Percentiles rank a stretch among this genome's conserved stretches.
Conservation (phyloP, 208 protist genomes). For the Strigomonas galati region DNA sequence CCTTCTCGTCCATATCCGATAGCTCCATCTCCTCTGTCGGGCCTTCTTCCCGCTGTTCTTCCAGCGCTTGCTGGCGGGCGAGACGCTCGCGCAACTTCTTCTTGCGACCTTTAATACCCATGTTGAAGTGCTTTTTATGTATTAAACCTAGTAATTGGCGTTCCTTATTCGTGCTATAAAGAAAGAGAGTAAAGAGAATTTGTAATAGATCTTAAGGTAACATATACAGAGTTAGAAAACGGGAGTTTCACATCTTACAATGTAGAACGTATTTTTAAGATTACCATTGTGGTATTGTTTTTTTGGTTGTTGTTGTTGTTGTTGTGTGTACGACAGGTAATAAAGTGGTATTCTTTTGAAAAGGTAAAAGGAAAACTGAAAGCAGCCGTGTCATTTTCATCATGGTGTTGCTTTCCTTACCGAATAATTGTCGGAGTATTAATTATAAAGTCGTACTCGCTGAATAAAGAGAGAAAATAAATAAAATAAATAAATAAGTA, state of each 20-base stretch:
- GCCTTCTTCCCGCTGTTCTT: slow-evolving; percentile 9
- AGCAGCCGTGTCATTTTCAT: neutral
- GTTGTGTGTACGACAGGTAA: neutral
- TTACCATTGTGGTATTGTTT: neutral
- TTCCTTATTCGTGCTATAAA: slow-evolving; percentile 9
- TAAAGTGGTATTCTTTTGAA: neutral
- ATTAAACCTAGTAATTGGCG: no score
- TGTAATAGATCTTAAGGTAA: no score
- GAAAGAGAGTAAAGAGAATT: neutral
- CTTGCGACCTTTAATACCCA: slow-evolving; percentile 83
- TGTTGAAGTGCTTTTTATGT: slow-evolving; percentile 14
- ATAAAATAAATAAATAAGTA: slow-evolving; percentile 3
- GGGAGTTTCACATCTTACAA: no score
- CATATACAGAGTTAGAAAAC: no score
- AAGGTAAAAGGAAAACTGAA: no score
- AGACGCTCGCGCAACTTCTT: slow-evolving; percentile 69
- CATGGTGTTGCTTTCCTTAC: slow-evolving; percentile 5
- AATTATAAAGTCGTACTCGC: neutral
- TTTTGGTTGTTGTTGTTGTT: neutral
- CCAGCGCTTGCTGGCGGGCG: slow-evolving; percentile 20
- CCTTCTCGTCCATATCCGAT: slow-evolving; percentile 14
- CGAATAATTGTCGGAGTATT: slow-evolving; percentile 1
- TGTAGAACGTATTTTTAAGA: no score
- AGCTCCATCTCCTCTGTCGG: slow-evolving; percentile 14
- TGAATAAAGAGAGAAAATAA: neutral